Conservation (phyloP, 2,329 filamentous ascomycete genomes). For the Tolypocladium amazonense region DNA sequence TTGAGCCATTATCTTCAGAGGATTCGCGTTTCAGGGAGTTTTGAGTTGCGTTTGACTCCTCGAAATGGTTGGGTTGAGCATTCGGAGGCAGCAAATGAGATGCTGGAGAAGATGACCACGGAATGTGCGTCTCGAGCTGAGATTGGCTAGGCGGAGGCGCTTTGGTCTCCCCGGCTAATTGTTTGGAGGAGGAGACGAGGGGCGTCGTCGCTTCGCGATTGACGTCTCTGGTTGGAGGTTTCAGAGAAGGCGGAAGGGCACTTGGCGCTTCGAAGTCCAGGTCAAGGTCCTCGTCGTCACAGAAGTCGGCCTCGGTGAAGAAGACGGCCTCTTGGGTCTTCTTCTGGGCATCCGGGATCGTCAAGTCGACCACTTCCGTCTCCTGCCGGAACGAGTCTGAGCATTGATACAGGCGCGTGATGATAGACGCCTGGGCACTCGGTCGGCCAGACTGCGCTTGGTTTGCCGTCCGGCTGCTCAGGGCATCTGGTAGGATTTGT, state of each 20-base stretch:
- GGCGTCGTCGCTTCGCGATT: slow-evolving; percentile 52
- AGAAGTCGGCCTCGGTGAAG: slow-evolving; percentile 76
- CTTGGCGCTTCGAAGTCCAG: slow-evolving; percentile 54
- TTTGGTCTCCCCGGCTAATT: slow-evolving; percentile 12
- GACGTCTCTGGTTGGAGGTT: slow-evolving; percentile 36
- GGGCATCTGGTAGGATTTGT: slow-evolving; percentile 13
- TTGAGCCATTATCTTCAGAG: slow-evolving; percentile 16
- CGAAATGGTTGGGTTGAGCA: slow-evolving; percentile 7
- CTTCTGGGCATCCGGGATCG: slow-evolving; percentile 14
- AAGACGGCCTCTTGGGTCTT: slow-evolving; percentile 32
- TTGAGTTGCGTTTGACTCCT: slow-evolving; percentile 9
- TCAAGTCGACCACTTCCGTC: slow-evolving; percentile 22
- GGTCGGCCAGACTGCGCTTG: slow-evolving; percentile 11
- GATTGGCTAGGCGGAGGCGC: slow-evolving; percentile 16
- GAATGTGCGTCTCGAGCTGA: slow-evolving; percentile 27
- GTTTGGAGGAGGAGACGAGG: slow-evolving; percentile 26
- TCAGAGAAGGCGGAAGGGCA: slow-evolving; percentile 28
- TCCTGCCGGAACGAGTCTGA: slow-evolving; percentile 35
- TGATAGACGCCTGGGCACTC: slow-evolving; percentile 16
- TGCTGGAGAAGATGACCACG: slow-evolving; percentile 63
- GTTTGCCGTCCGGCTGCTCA: slow-evolving; percentile 21
- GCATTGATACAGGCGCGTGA: slow-evolving; percentile 31
- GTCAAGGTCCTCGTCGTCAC: slow-evolving; percentile 70
- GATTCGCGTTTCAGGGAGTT: slow-evolving; percentile 32
- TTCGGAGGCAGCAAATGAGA: slow-evolving; percentile 33